A percentile compares a stretch with the other conserved stretches of the same genome.
Evolutionary conservation across 208 protist genomes (phyloP).

Genomic region (Wallacemonas sp.): DNA sequence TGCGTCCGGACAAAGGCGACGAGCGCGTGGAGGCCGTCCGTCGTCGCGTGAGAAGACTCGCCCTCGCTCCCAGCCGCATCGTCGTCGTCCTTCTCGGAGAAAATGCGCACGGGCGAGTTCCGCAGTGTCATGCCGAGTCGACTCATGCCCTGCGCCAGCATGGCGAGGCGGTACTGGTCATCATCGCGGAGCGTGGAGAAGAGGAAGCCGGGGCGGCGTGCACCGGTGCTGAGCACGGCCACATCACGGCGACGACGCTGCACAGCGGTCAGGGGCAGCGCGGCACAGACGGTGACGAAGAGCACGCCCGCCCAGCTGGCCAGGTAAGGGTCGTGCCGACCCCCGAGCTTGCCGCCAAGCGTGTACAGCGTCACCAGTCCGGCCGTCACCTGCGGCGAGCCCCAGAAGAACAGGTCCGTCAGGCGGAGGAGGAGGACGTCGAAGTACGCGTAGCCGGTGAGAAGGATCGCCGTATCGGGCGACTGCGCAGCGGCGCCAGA

Average conservation of each 20-base stretch:
- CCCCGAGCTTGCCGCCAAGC: conserved; percentile 4
- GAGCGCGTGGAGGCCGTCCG: not conserved
- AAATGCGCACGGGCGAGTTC: too few relatives aligned
- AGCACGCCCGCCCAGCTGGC: conserved; percentile 22
- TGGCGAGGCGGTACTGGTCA: conserved; percentile 12
- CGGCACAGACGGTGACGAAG: conserved; percentile 9
- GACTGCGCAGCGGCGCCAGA: not conserved
- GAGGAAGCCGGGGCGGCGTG: not conserved
- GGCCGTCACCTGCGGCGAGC: conserved; percentile 31
- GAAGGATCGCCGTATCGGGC: not conserved
- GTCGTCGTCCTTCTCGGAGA: too few relatives aligned
- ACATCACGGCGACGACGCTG: conserved; percentile 6
- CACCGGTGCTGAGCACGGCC: not conserved
- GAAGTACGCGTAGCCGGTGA: conserved; percentile 18
- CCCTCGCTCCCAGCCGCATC: not conserved
- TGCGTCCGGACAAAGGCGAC: conserved; percentile 1
- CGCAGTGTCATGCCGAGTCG: not conserved
- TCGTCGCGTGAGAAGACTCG: not conserved
- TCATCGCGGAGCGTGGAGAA: conserved; percentile 10
- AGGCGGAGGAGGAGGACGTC: conserved; percentile 32
- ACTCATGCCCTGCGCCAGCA: not conserved
- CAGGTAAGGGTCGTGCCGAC: not conserved
- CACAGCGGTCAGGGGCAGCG: conserved; percentile 9
- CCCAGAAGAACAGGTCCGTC: conserved; percentile 34
- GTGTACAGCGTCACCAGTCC: conserved; percentile 20